A percentile compares a stretch with the other conserved stretches of the same genome.
Evolutionary conservation across 345 rosid species (phyloP).

Genomic region (Populus simonii): DNA sequence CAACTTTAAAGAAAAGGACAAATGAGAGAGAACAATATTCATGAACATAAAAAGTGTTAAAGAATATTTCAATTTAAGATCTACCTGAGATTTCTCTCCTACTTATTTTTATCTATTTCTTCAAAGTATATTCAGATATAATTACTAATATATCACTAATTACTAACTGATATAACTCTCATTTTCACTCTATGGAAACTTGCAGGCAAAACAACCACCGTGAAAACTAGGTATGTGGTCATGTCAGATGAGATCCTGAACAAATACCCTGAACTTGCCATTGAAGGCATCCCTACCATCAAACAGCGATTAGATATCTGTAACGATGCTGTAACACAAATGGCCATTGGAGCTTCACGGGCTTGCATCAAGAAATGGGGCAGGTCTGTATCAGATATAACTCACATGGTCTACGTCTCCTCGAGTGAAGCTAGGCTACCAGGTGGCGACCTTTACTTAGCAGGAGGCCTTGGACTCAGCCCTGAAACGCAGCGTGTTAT

Average conservation of each 20-base stretch:
- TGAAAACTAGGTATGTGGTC: constrained; percentile 90
- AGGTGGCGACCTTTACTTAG: constrained; percentile 81
- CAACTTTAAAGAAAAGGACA: no score
- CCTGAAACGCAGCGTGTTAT: constrained; percentile 72
- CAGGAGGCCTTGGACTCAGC: constrained; percentile 77
- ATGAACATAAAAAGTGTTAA: no score
- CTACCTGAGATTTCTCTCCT: no score
- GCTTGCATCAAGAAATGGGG: constrained; percentile 86
- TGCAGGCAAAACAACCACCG: constrained; percentile 91
- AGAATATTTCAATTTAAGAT: no score
- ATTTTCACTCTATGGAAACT: constrained; percentile 3
- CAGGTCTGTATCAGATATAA: constrained; percentile 65
- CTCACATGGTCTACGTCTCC: constrained; percentile 94
- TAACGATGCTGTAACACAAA: constrained; percentile 74
- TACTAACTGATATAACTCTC: background rate
- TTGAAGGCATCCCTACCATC: constrained; percentile 82
- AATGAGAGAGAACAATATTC: no score
- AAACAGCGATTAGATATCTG: constrained; percentile 76
- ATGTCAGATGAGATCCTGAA: constrained; percentile 91
- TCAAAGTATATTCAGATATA: no score
- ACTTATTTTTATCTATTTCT: no score
- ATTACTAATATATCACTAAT: no score
- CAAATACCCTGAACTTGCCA: constrained; percentile 78
- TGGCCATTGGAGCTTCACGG: constrained; percentile 85
- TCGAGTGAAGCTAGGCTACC: constrained; percentile 95